Evolutionary conservation across 805 yeast species (phyloP).

Genomic region (Candida morakotiae): DNA sequence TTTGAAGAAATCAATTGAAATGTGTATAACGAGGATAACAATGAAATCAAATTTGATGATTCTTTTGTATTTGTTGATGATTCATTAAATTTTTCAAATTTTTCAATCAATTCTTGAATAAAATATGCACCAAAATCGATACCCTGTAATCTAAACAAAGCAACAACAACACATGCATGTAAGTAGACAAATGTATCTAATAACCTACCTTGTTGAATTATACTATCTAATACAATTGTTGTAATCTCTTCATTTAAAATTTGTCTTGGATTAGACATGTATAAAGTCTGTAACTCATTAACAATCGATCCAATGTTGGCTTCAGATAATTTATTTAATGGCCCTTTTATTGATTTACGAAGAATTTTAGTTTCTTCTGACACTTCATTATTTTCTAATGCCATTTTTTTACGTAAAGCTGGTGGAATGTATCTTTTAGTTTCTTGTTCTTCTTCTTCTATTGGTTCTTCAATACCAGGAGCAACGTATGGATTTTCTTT

Average conservation of each 20-base stretch:
- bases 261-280: slow-evolving; percentile 67
- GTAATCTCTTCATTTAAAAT: slow-evolving; percentile 71
- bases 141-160: slow-evolving; percentile 76
- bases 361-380: slow-evolving; percentile 44
- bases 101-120: slow-evolving; percentile 75
- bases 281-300: slow-evolving; percentile 62
- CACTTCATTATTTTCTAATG: slow-evolving; percentile 32
- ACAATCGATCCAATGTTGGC: slow-evolving; percentile 72
- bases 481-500: slow-evolving; percentile 77
- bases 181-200: slow-evolving; percentile 75
- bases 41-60: slow-evolving; percentile 63
- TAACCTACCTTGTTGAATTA: slow-evolving; percentile 58
- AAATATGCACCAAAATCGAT: slow-evolving; percentile 86
- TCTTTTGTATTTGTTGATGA: slow-evolving; percentile 35
- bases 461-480: slow-evolving; percentile 28
- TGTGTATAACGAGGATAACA: slow-evolving; percentile 72
- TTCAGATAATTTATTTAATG: slow-evolving; percentile 85
- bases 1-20: slow-evolving; percentile 73
- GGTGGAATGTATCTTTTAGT: slow-evolving; percentile 77
- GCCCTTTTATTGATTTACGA: slow-evolving; percentile 69
- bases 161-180: slow-evolving; percentile 72
- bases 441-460: slow-evolving; percentile 8
- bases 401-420: slow-evolving; percentile 59
- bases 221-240: slow-evolving; percentile 57
- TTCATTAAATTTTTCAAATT: slow-evolving; percentile 44